Base-by-base conservation (phyloP, 2,329 filamentous ascomycete species). In the Aspergillus texensis region DNA sequence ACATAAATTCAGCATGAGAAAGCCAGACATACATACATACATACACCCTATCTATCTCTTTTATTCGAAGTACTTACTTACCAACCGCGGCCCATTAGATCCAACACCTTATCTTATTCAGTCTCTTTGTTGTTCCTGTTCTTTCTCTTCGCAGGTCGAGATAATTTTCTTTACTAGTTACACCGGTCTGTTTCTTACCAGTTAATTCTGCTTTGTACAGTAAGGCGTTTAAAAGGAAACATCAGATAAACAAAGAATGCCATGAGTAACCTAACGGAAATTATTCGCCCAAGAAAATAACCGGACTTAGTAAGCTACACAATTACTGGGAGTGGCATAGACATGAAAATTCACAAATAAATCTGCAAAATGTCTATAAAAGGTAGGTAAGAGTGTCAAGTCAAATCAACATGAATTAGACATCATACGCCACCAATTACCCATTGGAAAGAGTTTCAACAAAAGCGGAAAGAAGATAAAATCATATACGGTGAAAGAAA, bases 121-220 rank as follows among this genome's bases (percentile, higher is more conserved):
- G 52, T 34, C 61, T 26, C 32, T 43, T 63, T 52, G 26, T 43
- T 52, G 2, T 28, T 48, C 9, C 16, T 48, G 12, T 34, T 32
- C 28, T 32, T 58, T 50, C 28, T 45, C 41, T 58, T 54, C 50
- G 48, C 58, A 60, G 48, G 58, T 45, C 58, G 50, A 60, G 26
- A 45, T 34, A 45, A 24, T 43, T 48, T 43, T 19, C 14, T 59
- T 43, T 24, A 39, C 21, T 4, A 14, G 16, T 39, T 55, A 21
- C 19, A 21, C 34, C n/a, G 24, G 12, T 16, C 36, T 14, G 6
- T 55, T 39, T 12, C 32, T 10, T 36, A 16, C n/a, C 16, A 16
- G n/a, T 26, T 11, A 24, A 55, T 21, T 39, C 30, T 55, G 52
- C 12, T 21, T 55, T 55, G 52, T 55, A 55, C 52, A 39, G 32